These are phyloP conservation scores for Fraxinus platypoda DNA, from an alignment of 305 asterid genomes.

Conservation along the genomic window DNA sequence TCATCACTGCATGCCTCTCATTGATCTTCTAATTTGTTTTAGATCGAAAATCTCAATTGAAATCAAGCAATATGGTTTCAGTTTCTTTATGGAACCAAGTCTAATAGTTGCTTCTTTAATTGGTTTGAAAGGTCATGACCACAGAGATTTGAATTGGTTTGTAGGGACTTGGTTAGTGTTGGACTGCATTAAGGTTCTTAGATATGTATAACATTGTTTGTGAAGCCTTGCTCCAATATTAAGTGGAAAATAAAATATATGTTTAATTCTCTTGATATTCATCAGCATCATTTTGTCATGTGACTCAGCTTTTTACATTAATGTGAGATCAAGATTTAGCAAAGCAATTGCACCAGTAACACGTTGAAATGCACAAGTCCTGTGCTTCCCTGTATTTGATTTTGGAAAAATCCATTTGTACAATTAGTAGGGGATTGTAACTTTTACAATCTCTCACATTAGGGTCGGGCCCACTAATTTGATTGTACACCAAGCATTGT, in stretches of 20 bases:
- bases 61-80: neutral
- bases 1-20: neutral
- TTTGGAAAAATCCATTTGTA: no score
- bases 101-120: neutral
- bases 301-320: neutral
- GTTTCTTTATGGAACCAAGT: neutral
- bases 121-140: neutral
- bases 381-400: constrained; percentile 9
- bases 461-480: no score
- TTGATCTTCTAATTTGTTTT: neutral
- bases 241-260: neutral
- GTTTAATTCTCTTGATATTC: constrained; percentile 2
- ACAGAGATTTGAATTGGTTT: neutral
- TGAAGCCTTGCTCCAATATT: neutral
- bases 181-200: neutral
- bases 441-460: no score
- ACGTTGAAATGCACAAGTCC: constrained; percentile 5
- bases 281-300: neutral
- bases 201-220: neutral
- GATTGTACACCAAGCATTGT: no score
- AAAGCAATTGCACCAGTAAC: constrained; percentile 1
- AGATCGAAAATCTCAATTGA: neutral
- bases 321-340: neutral
- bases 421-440: no score
- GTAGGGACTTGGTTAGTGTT: neutral